Conservation (phyloP, 805 yeast genomes). For the Saccharomycopsis synnaedendra region DNA sequence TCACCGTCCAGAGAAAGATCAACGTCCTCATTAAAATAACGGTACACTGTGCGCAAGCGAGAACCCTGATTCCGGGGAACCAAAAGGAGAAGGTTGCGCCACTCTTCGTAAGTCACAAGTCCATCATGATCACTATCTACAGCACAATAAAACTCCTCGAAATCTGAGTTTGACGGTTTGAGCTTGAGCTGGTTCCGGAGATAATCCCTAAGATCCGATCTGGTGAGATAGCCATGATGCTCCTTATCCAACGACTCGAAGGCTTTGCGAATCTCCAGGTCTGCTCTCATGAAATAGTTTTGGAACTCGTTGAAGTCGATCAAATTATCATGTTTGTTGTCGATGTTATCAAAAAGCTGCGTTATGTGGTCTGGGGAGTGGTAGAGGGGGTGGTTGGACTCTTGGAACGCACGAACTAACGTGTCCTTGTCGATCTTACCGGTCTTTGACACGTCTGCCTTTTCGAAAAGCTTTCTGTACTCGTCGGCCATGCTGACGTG, state of each 20-base stretch:
- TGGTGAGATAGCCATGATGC: constrained; percentile 58
- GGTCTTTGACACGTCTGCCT: constrained; percentile 14
- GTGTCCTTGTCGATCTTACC: constrained; percentile 35
- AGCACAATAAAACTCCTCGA: constrained; percentile 44
- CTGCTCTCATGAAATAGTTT: constrained; percentile 53
- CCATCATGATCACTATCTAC: constrained; percentile 50
- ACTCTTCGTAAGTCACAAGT: constrained; percentile 70
- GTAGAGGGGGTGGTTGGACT: constrained; percentile 52
- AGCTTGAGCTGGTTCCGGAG: constrained; percentile 41
- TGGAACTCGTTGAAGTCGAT: constrained; percentile 60
- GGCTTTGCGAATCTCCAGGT: constrained; percentile 57
- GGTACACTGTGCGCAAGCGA: constrained; percentile 69
- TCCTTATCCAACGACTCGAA: constrained; percentile 60
- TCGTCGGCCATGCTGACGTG: neutral
- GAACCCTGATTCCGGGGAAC: constrained; percentile 77
- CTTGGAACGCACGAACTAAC: constrained; percentile 30
- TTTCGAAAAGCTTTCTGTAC: constrained; percentile 1
- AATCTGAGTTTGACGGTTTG: constrained; percentile 37
- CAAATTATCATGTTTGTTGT: constrained; percentile 40
- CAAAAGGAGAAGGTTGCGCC: constrained; percentile 69
- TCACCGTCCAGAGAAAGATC: constrained; percentile 89
- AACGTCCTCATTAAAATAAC: constrained; percentile 67
- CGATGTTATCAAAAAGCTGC: constrained; percentile 48
- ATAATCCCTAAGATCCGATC: constrained; percentile 57
- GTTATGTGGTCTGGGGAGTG: constrained; percentile 47